Percentiles rank a stretch among this genome's conserved stretches.
Evolutionary conservation across 2,329 filamentous ascomycete species (phyloP).

Genomic region (Hymenoscyphus albidus): DNA sequence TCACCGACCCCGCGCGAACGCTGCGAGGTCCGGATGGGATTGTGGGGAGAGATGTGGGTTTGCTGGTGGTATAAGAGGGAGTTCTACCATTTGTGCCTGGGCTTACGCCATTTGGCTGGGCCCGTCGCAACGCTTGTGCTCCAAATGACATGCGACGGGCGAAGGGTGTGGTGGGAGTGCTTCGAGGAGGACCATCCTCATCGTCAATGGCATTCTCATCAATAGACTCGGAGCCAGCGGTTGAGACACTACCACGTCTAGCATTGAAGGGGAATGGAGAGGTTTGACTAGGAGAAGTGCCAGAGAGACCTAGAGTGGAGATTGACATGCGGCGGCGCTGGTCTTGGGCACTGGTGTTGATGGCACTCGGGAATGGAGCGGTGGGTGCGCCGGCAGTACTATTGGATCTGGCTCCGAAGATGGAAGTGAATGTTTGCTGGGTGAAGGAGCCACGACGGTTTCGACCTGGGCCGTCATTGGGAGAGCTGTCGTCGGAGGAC

Average conservation of each 20-base stretch:
- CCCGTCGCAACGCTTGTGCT: slow-evolving; percentile 56
- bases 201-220: slow-evolving; percentile 75
- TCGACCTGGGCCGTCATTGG: slow-evolving; percentile 38
- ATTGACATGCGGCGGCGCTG: slow-evolving; percentile 69
- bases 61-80: slow-evolving; percentile 30
- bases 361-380: slow-evolving; percentile 45
- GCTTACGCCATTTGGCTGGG: slow-evolving; percentile 35
- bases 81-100: slow-evolving; percentile 29
- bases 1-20: slow-evolving; percentile 17
- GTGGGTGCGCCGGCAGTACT: slow-evolving; percentile 44
- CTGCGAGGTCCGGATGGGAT: slow-evolving; percentile 29
- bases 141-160: slow-evolving; percentile 87
- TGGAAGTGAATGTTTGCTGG: slow-evolving; percentile 39
- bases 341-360: slow-evolving; percentile 47
- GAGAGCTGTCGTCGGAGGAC: slow-evolving; percentile 41
- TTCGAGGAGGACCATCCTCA: slow-evolving; percentile 50
- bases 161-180: slow-evolving; percentile 69
- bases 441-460: slow-evolving; percentile 45
- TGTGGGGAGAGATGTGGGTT: slow-evolving; percentile 24
- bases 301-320: slow-evolving; percentile 69
- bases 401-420: slow-evolving; percentile 52
- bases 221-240: slow-evolving; percentile 57
- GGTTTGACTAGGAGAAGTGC: slow-evolving; percentile 59
- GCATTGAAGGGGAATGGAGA: slow-evolving; percentile 49
- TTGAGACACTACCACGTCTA: slow-evolving; percentile 67